phyloP scores from a whole-genome alignment of 2,329 filamentous ascomycete genomes.

The Dichotomopilus funicola region DNA sequence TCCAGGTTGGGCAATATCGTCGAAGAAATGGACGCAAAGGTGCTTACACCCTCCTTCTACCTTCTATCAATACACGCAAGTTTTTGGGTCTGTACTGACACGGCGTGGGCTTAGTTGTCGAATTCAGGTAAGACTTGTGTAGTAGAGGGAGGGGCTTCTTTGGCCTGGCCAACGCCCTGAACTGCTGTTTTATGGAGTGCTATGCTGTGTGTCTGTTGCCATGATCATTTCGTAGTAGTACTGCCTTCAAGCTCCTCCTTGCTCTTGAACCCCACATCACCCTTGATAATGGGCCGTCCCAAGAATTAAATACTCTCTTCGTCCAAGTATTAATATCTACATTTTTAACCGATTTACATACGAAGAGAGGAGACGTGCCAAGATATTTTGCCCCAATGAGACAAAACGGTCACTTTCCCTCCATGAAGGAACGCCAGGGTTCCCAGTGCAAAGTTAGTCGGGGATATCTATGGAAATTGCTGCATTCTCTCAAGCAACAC shows the following conservation, averaged over 20 bases:
- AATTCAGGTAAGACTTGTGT: not conserved
- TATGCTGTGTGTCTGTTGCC: not conserved
- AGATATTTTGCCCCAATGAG: no score
- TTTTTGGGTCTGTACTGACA: slow-evolving; percentile 7
- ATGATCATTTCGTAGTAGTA: not conserved
- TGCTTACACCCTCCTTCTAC: slow-evolving; percentile 9
- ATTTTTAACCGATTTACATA: no score
- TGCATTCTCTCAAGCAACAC: no score
- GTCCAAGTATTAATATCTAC: no score
- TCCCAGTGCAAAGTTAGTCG: no score
- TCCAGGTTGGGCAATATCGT: not conserved
- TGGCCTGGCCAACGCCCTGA: not conserved
- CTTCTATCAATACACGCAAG: slow-evolving; percentile 4
- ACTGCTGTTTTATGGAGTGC: not conserved
- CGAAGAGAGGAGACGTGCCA: no score
- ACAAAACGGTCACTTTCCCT: no score
- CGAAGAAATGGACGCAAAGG: slow-evolving; percentile 3
- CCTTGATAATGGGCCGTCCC: not conserved
- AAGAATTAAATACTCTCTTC: not conserved
- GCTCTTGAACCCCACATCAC: not conserved
- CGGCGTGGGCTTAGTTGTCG: slow-evolving; percentile 7
- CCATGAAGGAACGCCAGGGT: no score
- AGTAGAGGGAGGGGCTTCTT: slow-evolving; percentile 5
- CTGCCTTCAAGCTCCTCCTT: not conserved
- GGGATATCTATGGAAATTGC: no score